Conservation (phyloP, 2,329 filamentous ascomycete genomes). For the Davidsoniella eucalypti region DNA sequence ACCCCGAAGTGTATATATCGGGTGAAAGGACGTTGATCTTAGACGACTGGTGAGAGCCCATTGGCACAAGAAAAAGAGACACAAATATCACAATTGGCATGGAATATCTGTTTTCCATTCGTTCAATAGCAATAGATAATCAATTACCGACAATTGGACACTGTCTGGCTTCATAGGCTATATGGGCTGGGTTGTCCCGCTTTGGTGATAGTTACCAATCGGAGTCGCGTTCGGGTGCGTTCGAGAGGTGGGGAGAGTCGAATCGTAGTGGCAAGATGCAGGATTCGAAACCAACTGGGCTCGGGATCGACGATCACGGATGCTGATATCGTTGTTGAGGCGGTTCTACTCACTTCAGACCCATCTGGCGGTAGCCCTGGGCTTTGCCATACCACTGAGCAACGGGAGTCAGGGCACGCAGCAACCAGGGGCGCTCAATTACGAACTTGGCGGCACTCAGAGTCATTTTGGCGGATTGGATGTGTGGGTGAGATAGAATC, state of each 20-base stretch:
- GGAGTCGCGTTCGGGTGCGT: no score
- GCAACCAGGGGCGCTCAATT: slow-evolving; percentile 70
- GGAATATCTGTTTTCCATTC: no score
- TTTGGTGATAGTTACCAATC: background rate
- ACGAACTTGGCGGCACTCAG: slow-evolving; percentile 59
- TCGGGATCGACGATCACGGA: background rate
- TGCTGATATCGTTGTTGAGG: no score
- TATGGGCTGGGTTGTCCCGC: no score
- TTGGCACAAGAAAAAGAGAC: no score
- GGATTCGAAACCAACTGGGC: background rate
- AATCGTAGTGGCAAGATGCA: background rate
- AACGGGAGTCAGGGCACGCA: slow-evolving; percentile 48
- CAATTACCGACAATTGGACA: no score
- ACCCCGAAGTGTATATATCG: no score
- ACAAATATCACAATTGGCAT: no score
- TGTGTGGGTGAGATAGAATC: slow-evolving; percentile 16
- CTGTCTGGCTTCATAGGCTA: no score
- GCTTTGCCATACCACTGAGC: slow-evolving; percentile 80
- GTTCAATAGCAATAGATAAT: no score
- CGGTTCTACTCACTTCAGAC: slow-evolving; percentile 47
- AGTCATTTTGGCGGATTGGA: slow-evolving; percentile 40
- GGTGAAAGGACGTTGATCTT: no score
- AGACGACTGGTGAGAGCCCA: no score
- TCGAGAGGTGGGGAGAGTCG: background rate
- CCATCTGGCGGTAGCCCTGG: slow-evolving; percentile 83